These are phyloP conservation scores for Cajanus cajan DNA, from an alignment of 306 rosid species.

Conservation along the genomic window DNA sequence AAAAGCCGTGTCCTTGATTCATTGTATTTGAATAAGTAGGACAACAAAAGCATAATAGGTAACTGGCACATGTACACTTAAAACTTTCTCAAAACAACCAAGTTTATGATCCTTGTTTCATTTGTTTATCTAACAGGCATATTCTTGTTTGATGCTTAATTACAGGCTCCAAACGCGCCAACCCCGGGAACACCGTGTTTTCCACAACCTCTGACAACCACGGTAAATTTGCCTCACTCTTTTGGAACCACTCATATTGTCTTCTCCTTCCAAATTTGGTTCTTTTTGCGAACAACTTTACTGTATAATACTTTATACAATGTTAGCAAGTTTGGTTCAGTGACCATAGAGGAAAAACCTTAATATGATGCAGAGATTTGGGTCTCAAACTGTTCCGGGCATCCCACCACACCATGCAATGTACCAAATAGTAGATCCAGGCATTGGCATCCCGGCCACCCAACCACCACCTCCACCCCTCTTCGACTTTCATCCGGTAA, in stretches of 20 bases:
- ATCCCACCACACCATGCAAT: slow-evolving; percentile 56
- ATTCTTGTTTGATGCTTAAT: not conserved
- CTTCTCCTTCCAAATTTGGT: slow-evolving; percentile 33
- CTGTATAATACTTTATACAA: not conserved
- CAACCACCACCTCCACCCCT: slow-evolving; percentile 51
- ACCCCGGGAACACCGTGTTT: slow-evolving; percentile 67
- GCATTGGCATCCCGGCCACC: slow-evolving; percentile 31
- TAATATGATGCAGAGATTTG: slow-evolving; percentile 61
- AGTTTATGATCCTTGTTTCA: not conserved
- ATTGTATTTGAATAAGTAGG: not conserved
- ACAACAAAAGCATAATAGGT: not conserved
- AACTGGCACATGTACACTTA: not conserved
- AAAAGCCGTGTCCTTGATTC: not conserved
- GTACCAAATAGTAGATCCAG: slow-evolving; percentile 55
- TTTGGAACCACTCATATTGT: slow-evolving; percentile 47
- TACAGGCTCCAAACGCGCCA: slow-evolving; percentile 54
- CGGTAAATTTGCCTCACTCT: slow-evolving; percentile 47
- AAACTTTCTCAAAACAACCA: slow-evolving; percentile 6
- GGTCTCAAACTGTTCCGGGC: slow-evolving; percentile 53
- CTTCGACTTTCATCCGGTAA: slow-evolving; percentile 70
- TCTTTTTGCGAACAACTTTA: not conserved
- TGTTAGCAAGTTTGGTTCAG: not conserved
- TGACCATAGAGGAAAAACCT: not conserved
- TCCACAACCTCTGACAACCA: slow-evolving; percentile 54
- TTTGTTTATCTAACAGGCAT: not conserved